phyloP scores from a whole-genome alignment of 306 rosid genomes.

The cucumber (Cucumis sativus) region Cucumber_9930_V3 NC_026655.2:22898001-22898500 shows the following conservation, averaged over 20 bases:
- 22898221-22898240: neutral
- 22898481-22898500: neutral
- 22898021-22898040: too few species aligned
- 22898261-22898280: neutral
- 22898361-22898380: neutral
- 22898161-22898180: too few species aligned
- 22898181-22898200: neutral
- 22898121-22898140: too few species aligned
- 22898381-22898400: neutral
- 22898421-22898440: neutral
- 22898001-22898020: too few species aligned
- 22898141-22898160: too few species aligned
- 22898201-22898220: neutral
- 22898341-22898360: neutral
- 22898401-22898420: neutral
- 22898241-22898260: neutral
- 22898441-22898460: neutral
- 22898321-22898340: neutral
- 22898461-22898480: slow-evolving; percentile 6
- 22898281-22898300: neutral
- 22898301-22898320: neutral
- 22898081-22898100: too few species aligned
- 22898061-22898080: too few species aligned
- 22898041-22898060: too few species aligned
- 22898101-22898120: too few species aligned